Percentiles rank a stretch among this genome's conserved stretches.
Conservation (phyloP, 768 basidiomycete genomes). For the Cystofilobasidium macerans region DNA sequence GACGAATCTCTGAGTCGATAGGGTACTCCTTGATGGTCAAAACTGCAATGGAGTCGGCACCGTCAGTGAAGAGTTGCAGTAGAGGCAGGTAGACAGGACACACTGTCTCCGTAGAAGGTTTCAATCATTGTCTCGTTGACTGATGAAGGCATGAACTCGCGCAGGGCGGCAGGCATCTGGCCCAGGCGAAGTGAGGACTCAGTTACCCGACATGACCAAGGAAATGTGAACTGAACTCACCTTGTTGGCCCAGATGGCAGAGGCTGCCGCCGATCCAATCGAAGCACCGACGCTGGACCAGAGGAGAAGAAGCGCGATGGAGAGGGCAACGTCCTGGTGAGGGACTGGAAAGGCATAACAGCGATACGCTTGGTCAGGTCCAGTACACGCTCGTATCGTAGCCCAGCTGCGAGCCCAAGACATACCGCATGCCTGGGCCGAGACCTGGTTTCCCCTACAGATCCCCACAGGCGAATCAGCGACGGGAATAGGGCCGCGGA, state of each 20-base stretch:
- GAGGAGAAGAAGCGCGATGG: slow-evolving; percentile 37
- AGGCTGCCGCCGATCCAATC: slow-evolving; percentile 37
- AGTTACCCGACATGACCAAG: no score
- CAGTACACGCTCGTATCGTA: no score
- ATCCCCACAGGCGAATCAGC: no score
- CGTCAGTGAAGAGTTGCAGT: background rate
- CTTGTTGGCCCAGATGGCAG: slow-evolving; percentile 32
- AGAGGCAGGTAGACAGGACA: background rate
- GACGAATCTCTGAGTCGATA: background rate
- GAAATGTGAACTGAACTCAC: no score
- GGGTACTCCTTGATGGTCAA: background rate
- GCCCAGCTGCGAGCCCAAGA: no score
- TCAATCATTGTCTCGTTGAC: slow-evolving; percentile 33
- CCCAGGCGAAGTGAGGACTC: no score
- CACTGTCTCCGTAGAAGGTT: slow-evolving; percentile 30
- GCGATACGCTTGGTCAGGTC: no score
- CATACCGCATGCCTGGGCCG: slow-evolving; percentile 37
- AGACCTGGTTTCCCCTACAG: slow-evolving; percentile 36
- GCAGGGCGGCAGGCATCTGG: slow-evolving; percentile 28
- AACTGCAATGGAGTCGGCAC: background rate
- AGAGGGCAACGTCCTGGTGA: slow-evolving; percentile 38
- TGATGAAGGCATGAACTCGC: slow-evolving; percentile 30
- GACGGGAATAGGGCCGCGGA: no score
- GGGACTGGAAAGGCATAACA: no score
- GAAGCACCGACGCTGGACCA: slow-evolving; percentile 39